These are phyloP conservation scores for Cercospora sp. DNA, from an alignment of 2,329 filamentous ascomycete species.

Conservation along the genomic window DNA sequence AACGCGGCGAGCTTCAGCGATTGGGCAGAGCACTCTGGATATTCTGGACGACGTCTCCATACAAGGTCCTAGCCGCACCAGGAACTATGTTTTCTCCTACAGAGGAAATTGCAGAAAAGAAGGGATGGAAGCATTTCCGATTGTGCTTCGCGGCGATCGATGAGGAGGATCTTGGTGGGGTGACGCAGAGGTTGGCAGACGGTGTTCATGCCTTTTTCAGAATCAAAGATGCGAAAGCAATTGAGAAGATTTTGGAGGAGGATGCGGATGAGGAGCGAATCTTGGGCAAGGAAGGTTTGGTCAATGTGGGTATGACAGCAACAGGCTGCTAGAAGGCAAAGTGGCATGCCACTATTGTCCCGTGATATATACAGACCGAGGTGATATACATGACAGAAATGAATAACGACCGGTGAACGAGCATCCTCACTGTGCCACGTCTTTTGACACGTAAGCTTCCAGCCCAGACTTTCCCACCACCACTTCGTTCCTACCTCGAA, in stretches of 20 bases:
- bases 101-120: constrained; percentile 56
- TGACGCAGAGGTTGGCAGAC: constrained; percentile 64
- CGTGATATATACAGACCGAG: background rate
- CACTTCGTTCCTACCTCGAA: background rate
- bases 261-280: constrained; percentile 34
- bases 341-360: background rate
- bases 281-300: constrained; percentile 9
- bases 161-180: constrained; percentile 66
- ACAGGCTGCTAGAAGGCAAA: constrained; percentile 13
- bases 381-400: background rate
- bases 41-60: constrained; percentile 67
- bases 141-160: constrained; percentile 83
- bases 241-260: constrained; percentile 62
- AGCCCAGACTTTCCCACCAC: background rate
- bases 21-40: constrained; percentile 70
- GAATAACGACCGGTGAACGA: background rate
- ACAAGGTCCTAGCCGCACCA: constrained; percentile 68
- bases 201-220: constrained; percentile 76
- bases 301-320: constrained; percentile 10
- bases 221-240: constrained; percentile 65
- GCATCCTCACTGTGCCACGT: background rate
- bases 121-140: constrained; percentile 71
- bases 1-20: constrained; percentile 39
- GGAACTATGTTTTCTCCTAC: constrained; percentile 74
- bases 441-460: background rate